Conservation (phyloP, 257 asterid genomes). For the Forsythia suspensa region DNA sequence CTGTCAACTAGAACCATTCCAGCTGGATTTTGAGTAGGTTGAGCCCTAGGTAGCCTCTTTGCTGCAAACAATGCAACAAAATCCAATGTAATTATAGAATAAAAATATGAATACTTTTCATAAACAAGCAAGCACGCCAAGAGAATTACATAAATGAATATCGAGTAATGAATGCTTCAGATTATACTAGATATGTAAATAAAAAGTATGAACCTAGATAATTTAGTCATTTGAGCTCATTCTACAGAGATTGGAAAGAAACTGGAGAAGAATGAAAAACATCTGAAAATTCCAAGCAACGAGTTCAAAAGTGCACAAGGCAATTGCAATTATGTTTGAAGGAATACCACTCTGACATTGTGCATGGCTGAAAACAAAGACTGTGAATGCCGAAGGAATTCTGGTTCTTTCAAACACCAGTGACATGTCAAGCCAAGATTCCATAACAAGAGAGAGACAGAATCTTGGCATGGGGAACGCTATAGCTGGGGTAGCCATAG, state of each 20-base stretch:
- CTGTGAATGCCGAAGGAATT: neutral
- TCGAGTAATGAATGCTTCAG: neutral
- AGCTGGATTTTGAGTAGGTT: constrained; percentile 62
- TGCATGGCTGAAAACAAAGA: neutral
- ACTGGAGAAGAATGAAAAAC: neutral
- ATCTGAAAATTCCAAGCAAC: neutral
- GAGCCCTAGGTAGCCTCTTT: constrained; percentile 72
- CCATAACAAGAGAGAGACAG: neutral
- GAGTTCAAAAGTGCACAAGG: neutral
- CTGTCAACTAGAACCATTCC: constrained; percentile 82
- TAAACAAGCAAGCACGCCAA: neutral
- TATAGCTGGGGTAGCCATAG: neutral
- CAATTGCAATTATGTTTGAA: neutral
- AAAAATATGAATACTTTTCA: neutral
- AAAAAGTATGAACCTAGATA: neutral
- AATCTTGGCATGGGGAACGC: neutral
- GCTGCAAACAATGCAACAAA: constrained; percentile 42
- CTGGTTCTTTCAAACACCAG: neutral
- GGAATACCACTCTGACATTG: neutral
- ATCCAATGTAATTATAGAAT: neutral
- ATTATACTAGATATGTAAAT: neutral
- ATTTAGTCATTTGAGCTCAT: neutral
- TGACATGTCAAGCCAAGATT: neutral
- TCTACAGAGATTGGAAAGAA: neutral
- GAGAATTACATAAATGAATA: neutral